Conservation (phyloP, 805 yeast genomes). For the Jamesozyma rosinii region DNA sequence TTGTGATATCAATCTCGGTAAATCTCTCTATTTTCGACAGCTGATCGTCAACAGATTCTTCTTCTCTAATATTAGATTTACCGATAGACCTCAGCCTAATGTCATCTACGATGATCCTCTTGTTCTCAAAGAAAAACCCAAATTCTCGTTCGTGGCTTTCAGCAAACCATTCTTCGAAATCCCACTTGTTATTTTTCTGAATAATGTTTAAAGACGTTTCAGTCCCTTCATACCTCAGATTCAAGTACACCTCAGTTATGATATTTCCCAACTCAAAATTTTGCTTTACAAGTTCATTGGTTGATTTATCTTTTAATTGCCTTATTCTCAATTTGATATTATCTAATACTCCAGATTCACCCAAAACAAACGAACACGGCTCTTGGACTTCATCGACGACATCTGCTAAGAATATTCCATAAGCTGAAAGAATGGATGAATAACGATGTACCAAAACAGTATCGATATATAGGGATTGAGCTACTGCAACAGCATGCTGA, state of each 20-base stretch:
- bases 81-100: constrained; percentile 68
- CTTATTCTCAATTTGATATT: constrained; percentile 39
- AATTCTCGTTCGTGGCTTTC: constrained; percentile 58
- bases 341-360: constrained; percentile 19
- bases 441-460: constrained; percentile 69
- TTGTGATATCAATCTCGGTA: constrained; percentile 18
- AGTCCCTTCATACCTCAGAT: constrained; percentile 80
- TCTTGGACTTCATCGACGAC: constrained; percentile 72
- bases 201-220: constrained; percentile 77
- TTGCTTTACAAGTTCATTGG: constrained; percentile 38
- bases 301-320: constrained; percentile 37
- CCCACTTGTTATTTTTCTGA: constrained; percentile 21
- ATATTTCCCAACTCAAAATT: constrained; percentile 43
- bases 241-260: constrained; percentile 53
- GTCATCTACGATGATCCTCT: constrained; percentile 59
- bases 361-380: constrained; percentile 48
- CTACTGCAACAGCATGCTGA: constrained; percentile 76
- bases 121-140: constrained; percentile 54
- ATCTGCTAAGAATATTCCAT: constrained; percentile 82
- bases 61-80: constrained; percentile 38
- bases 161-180: constrained; percentile 40
- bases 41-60: constrained; percentile 45
- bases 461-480: constrained; percentile 57
- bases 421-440: constrained; percentile 78
- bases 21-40: constrained; percentile 30